Base-by-base conservation (phyloP, 352 stramenopile genomes). In the Globisporangium radiosum region DNA sequence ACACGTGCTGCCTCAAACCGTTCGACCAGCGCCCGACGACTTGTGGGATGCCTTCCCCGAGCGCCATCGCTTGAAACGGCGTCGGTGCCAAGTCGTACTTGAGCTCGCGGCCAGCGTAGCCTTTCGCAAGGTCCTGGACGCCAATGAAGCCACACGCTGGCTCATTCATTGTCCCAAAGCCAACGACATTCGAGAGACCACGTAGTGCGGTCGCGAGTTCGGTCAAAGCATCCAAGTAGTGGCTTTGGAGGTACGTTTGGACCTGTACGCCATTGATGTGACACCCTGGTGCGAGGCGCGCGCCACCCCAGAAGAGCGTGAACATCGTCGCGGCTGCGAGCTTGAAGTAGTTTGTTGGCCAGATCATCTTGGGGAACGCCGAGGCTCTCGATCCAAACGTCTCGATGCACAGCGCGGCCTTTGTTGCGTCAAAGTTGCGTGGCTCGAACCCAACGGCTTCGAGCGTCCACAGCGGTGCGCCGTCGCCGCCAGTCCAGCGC, bases 101-200 rank as follows among this genome's bases (percentile, higher is more conserved):
- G 52, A 94, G 70, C 36, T 92, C 78, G 50, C 65, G 68, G 1
- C 67, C 59, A 51, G 81, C 65, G 60, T 87, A 94, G 52, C 76
- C 68, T 38, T 69, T 61, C 51, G n/a, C 50, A 9, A 92, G 70
- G 57, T 95, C 72, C 5, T 70, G 38, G 5, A 93, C 61, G 8
- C 83, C 86, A 48, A 94, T 77, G 57, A 81, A 96, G 0, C 87
- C 87, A 14, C 68, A 69, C 13, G 79, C 90, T 36, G 86, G 87
- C 59, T 97, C 90, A 63, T 97, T 97, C 81, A 97, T 94, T n/a
- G 88, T 76, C 7, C 90, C 90, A 76, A 97, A 93, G 37, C 89
- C 90, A 25, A 96, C 68, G 45, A 97, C 75, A 60, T 97, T 97
- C 17, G 69, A 63, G 38, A 94, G 70, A 8, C 84, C 86, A 7